Conservation (phyloP, 768 basidiomycete species). For the Serpula lacrymans region DNA sequence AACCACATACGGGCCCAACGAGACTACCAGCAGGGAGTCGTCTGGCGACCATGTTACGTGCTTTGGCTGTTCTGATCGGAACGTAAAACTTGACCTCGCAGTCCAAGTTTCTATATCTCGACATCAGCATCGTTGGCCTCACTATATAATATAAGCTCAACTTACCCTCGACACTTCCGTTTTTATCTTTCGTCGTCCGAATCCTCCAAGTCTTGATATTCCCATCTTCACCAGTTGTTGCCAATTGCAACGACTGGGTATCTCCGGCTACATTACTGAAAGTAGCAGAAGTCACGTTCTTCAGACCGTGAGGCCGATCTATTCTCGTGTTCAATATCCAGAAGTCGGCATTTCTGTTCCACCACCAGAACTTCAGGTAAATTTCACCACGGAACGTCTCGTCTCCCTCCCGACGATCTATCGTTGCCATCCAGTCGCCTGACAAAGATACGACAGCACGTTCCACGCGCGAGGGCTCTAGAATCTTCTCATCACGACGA, state of each 20-base stretch:
- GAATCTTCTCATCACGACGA: constrained; percentile 67
- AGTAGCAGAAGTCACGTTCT: constrained; percentile 56
- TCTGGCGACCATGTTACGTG: constrained; percentile 80
- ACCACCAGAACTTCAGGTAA: constrained; percentile 89
- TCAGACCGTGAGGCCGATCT: constrained; percentile 78
- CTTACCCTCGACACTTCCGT: constrained; percentile 52
- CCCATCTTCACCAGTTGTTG: constrained; percentile 75
- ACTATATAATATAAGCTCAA: constrained; percentile 5
- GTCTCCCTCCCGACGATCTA: constrained; percentile 72
- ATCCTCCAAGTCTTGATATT: constrained; percentile 80
- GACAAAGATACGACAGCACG: constrained; percentile 58
- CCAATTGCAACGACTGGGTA: constrained; percentile 42
- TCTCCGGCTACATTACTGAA: constrained; percentile 61
- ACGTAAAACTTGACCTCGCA: constrained; percentile 66
- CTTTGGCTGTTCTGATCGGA: constrained; percentile 64
- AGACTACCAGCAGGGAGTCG: constrained; percentile 77
- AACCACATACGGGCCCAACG: constrained; percentile 61
- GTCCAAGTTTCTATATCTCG: constrained; percentile 68
- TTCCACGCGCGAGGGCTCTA: constrained; percentile 77
- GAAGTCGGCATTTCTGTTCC: constrained; percentile 59
- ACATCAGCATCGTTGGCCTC: not conserved
- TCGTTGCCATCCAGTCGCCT: constrained; percentile 91
- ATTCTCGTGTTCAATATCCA: constrained; percentile 87
- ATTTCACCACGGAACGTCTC: constrained; percentile 63
- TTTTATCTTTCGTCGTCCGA: constrained; percentile 42